Percentiles rank a stretch among this genome's conserved stretches.
These are phyloP conservation scores for Hypoxylon sp. DNA, from an alignment of 2,329 filamentous ascomycete genomes.

Conservation along the genomic window DNA sequence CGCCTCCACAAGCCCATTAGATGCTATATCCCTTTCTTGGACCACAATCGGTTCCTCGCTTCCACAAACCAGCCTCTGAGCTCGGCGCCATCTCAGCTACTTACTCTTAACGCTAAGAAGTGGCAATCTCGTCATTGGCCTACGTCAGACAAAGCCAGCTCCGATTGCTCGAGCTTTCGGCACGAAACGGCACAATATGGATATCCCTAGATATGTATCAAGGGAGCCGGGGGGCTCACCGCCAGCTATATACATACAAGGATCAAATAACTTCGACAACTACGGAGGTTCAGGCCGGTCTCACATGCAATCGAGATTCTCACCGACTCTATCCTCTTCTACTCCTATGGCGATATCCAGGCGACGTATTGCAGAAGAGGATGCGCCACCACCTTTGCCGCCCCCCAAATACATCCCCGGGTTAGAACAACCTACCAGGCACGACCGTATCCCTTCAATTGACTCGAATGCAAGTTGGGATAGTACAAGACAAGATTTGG, in stretches of 20 bases:
- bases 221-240: conserved; percentile 53
- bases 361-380: conserved; percentile 53
- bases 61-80: conserved; percentile 19
- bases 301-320: conserved; percentile 51
- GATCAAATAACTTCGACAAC: conserved; percentile 47
- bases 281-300: conserved; percentile 47
- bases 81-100: conserved; percentile 39
- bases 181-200: conserved; percentile 46
- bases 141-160: conserved; percentile 39
- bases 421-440: conserved; percentile 46
- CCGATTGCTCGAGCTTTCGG: conserved; percentile 23
- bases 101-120: conserved; percentile 28
- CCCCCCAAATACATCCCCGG: conserved; percentile 55
- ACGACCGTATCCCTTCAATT: conserved; percentile 51
- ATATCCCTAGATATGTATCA: conserved; percentile 52
- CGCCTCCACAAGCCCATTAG: conserved; percentile 37
- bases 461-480: conserved; percentile 53
- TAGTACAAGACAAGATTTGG: conserved; percentile 48
- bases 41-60: conserved; percentile 23
- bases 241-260: conserved; percentile 53
- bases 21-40: conserved; percentile 39
- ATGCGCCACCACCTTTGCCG: conserved; percentile 57
- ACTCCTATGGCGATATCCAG: conserved; percentile 57
- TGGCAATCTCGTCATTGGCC: conserved; percentile 46
- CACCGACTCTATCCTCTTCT: conserved; percentile 53